A percentile compares a stretch with the other conserved stretches of the same genome.
These are phyloP conservation scores for Phyllostachys edulis DNA, from an alignment of 176 grass and related monocot species.

Conservation along the genomic window DNA sequence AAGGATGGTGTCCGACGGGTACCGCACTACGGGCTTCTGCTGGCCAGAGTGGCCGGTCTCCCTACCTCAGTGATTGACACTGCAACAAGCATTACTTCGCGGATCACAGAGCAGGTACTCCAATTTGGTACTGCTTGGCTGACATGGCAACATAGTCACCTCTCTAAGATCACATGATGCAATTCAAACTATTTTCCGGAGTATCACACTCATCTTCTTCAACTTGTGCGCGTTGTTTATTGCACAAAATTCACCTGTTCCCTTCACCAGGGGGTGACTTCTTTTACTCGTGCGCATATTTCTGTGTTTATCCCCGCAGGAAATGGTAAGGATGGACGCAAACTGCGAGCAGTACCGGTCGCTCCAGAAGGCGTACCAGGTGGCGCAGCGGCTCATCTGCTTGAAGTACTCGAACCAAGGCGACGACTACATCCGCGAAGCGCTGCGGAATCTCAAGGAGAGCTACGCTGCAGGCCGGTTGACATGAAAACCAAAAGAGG, in stretches of 20 bases:
- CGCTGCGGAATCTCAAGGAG: constrained; percentile 70
- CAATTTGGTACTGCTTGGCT: background rate
- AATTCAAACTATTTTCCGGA: background rate
- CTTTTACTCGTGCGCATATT: background rate
- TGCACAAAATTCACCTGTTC: background rate
- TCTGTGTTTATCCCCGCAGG: constrained; percentile 37
- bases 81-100: constrained; percentile 65
- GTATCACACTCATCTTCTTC: background rate
- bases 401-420: constrained; percentile 92
- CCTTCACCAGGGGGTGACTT: background rate
- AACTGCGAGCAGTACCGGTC: constrained; percentile 62
- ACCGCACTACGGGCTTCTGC: constrained; percentile 80
- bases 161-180: background rate
- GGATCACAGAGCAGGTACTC: constrained; percentile 73
- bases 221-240: background rate
- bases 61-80: constrained; percentile 71
- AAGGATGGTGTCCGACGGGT: constrained; percentile 71
- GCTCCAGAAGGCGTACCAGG: constrained; percentile 63
- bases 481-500: background rate
- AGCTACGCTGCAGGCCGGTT: constrained; percentile 48
- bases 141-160: background rate
- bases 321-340: constrained; percentile 66
- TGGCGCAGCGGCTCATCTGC: constrained; percentile 72
- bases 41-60: constrained; percentile 81
- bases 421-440: constrained; percentile 67